Conservation (phyloP, 1,139 yeast genomes). For the Sugiyamaella pinicola region DNA sequence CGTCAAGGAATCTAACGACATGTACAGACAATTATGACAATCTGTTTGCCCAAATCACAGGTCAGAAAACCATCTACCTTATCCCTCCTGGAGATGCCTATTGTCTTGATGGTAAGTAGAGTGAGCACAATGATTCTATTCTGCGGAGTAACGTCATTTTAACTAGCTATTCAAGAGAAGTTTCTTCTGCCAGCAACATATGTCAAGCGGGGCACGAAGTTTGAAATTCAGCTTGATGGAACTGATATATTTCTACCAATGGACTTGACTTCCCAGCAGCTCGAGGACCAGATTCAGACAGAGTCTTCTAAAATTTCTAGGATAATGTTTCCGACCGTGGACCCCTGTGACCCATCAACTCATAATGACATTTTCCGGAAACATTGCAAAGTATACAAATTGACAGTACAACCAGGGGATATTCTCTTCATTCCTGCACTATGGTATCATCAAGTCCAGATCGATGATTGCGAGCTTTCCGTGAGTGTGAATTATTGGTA, state of each 20-base stretch:
- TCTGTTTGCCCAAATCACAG: constrained; percentile 42
- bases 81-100: constrained; percentile 43
- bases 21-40: constrained; percentile 43
- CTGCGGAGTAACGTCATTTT: background rate
- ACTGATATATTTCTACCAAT: constrained; percentile 23
- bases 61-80: constrained; percentile 42
- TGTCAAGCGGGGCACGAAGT: constrained; percentile 17
- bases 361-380: constrained; percentile 26
- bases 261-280: constrained; percentile 13
- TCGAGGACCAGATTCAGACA: background rate
- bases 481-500: constrained; percentile 47
- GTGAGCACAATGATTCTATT: background rate
- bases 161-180: constrained; percentile 20
- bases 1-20: constrained; percentile 1
- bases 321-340: constrained; percentile 42
- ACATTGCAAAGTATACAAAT: constrained; percentile 36
- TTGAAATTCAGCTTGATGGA: constrained; percentile 27
- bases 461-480: constrained; percentile 35
- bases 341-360: constrained; percentile 35
- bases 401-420: constrained; percentile 43
- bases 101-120: constrained; percentile 36
- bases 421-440: constrained; percentile 45
- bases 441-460: constrained; percentile 47
- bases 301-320: constrained; percentile 15
- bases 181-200: constrained; percentile 38